Evolutionary conservation across 1,139 yeast genomes (phyloP), one percentile per base, ranked within the genome.

Genomic region (Arxiozyma slooffiae): DNA sequence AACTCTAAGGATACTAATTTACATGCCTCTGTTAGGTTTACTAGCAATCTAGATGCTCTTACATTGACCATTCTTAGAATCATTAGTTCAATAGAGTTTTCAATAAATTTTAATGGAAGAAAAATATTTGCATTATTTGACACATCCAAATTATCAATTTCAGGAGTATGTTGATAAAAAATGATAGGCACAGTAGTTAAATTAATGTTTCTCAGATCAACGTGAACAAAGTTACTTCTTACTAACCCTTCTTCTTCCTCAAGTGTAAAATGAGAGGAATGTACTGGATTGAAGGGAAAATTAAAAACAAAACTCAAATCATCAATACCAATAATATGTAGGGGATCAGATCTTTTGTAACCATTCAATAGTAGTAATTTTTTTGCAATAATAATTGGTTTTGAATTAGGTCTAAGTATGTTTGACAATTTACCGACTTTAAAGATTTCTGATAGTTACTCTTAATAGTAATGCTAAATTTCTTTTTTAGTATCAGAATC

Each of bases 221-320:
- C 95, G 63, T 84, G 81, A 17, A 83, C 82, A 56, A 83, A 82
- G 64, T 85, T 69, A 47, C 68, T 84, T 55, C 79, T 78, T 41
- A 81, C 74, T 53, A 83, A 71, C 57, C 77, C 68, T 17, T 78
- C 77, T 59, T 85, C 92, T 61, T 83, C 87, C 47, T 79, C 81
- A 20, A 78, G 80, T 14, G 85, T 76, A 52, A 86, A 75, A 53
- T 82, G 83, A 49, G 89, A 77, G 48, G 88, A 74, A 36, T 81
- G 79, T 45, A 84, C 81, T 48, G 80, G 82, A 60, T 84, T 88
- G 51, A 89, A 80, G 41, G 84, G 82, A 66, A 92, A 88, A 57
- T 90, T 87, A 67, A 94, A 87, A 43, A 94, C 73, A 62, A 82
- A 89, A 47, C 94, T 83, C 54, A 92, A 71, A 67, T 92, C 98